Percentiles rank a stretch among this genome's conserved stretches.
These are phyloP conservation scores for Penicillium macrosclerotiorum DNA, from an alignment of 495 filamentous ascomycete species.

Conservation along the genomic window DNA sequence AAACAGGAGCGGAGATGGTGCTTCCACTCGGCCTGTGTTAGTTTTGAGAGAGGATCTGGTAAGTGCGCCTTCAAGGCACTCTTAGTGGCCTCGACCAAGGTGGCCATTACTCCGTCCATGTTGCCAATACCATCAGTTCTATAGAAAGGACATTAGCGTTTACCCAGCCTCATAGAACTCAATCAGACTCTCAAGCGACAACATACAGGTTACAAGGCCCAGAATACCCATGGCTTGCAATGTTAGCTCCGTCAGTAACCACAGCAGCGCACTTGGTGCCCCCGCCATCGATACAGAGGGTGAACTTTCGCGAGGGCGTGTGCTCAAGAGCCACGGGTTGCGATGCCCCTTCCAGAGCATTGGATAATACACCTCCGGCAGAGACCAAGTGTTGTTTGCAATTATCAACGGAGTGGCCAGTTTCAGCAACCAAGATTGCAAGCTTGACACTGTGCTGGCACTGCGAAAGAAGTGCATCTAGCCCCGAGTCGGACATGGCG, in stretches of 20 bases:
- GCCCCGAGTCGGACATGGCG: constrained; percentile 17
- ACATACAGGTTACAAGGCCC: constrained; percentile 39
- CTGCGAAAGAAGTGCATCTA: constrained; percentile 25
- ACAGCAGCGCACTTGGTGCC: constrained; percentile 37
- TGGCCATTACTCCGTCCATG: constrained; percentile 12
- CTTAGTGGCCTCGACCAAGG: constrained; percentile 11
- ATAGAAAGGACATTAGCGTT: neutral
- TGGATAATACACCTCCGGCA: constrained; percentile 28
- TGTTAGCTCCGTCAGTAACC: constrained; percentile 14
- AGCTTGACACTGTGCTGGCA: constrained; percentile 35
- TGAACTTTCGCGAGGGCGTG: neutral
- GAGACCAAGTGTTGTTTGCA: constrained; percentile 16
- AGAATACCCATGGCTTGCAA: constrained; percentile 20
- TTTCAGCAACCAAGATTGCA: constrained; percentile 30
- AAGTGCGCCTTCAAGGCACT: constrained; percentile 10
- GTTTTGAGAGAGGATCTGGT: neutral
- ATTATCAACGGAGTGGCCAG: constrained; percentile 18
- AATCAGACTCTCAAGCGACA: no score
- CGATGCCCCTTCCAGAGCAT: constrained; percentile 15
- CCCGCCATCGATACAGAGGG: constrained; percentile 41
- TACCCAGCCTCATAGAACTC: neutral
- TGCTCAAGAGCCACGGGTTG: neutral
- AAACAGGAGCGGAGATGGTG: constrained; percentile 13
- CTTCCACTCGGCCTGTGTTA: constrained; percentile 4
- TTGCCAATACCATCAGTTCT: constrained; percentile 19